A percentile compares a stretch with the other conserved stretches of the same genome.
Evolutionary conservation across 2,329 filamentous ascomycete species (phyloP).

Genomic region (Neophaeococcomyces aloes): DNA sequence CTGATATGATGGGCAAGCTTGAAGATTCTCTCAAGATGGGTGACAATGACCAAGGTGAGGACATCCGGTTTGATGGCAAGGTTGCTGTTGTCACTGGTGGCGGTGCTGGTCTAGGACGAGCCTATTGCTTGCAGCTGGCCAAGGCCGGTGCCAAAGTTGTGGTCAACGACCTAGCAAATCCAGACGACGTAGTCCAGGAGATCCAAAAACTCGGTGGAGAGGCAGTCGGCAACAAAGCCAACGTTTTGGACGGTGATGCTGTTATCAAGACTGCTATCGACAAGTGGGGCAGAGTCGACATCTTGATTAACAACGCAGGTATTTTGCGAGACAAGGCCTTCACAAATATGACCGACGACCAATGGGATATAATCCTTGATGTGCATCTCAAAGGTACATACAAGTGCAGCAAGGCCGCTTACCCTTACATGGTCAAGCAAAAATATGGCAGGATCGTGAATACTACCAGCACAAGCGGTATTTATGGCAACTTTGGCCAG

Average conservation of each 20-base stretch:
- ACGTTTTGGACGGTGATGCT: constrained; percentile 79
- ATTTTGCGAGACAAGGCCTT: constrained; percentile 98
- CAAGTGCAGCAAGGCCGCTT: constrained; percentile 93
- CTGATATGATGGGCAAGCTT: constrained; percentile 77
- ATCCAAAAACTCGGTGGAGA: constrained; percentile 83
- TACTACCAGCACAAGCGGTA: constrained; percentile 91
- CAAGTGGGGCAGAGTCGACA: constrained; percentile 83
- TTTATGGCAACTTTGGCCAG: constrained; percentile 98
- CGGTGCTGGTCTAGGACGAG: constrained; percentile 81
- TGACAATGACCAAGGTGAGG: constrained; percentile 59
- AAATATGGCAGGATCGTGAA: constrained; percentile 97
- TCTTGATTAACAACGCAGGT: constrained; percentile 94
- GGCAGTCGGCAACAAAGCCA: constrained; percentile 86
- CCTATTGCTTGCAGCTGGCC: constrained; percentile 79
- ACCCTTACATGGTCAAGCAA: constrained; percentile 95
- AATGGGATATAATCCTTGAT: constrained; percentile 86
- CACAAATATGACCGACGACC: constrained; percentile 87
- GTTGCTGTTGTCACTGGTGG: constrained; percentile 81
- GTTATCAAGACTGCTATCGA: constrained; percentile 92
- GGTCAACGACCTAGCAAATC: constrained; percentile 91
- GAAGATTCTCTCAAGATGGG: constrained; percentile 72
- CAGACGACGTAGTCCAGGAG: constrained; percentile 80
- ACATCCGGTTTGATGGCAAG: constrained; percentile 70
- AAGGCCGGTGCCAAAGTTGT: constrained; percentile 77
- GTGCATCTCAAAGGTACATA: constrained; percentile 92